Evolutionary conservation across 345 rosid species (phyloP).

Genomic region (Camelina hispida): DNA sequence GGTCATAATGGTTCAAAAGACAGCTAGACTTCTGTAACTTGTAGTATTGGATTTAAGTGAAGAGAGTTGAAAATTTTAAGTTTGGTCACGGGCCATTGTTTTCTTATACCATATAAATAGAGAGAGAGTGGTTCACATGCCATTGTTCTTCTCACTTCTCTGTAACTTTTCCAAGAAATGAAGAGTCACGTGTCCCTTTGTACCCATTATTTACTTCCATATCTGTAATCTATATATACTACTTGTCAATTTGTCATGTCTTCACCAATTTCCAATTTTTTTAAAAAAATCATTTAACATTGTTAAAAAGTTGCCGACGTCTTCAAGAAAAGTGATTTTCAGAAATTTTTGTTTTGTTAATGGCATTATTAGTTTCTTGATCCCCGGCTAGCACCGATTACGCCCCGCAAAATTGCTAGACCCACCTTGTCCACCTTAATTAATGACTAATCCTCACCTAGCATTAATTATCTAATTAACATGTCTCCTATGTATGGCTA

Average conservation of each 20-base stretch:
- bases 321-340: too few species aligned
- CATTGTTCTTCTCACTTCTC: slow-evolving; percentile 39
- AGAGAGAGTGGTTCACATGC: slow-evolving; percentile 43
- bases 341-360: too few species aligned
- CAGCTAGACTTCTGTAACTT: slow-evolving; percentile 45
- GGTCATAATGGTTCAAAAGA: slow-evolving; percentile 23
- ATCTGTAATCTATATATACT: neutral
- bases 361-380: too few species aligned
- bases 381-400: too few species aligned
- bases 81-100: slow-evolving; percentile 50
- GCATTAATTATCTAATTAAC: too few species aligned
- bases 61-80: slow-evolving; percentile 21
- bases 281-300: too few species aligned
- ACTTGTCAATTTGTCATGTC: neutral
- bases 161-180: slow-evolving; percentile 38
- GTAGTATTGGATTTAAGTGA: slow-evolving; percentile 45
- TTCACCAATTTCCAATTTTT: neutral
- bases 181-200: slow-evolving; percentile 44
- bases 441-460: too few species aligned
- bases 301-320: neutral
- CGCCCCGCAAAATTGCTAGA: too few species aligned
- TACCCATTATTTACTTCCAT: neutral
- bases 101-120: slow-evolving; percentile 25
- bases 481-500: too few species aligned
- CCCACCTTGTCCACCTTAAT: too few species aligned